Evolutionary conservation across 352 stramenopile species (phyloP), one percentile per base, ranked within the genome.

Genomic region (Elongisporangium senticosum): DNA sequence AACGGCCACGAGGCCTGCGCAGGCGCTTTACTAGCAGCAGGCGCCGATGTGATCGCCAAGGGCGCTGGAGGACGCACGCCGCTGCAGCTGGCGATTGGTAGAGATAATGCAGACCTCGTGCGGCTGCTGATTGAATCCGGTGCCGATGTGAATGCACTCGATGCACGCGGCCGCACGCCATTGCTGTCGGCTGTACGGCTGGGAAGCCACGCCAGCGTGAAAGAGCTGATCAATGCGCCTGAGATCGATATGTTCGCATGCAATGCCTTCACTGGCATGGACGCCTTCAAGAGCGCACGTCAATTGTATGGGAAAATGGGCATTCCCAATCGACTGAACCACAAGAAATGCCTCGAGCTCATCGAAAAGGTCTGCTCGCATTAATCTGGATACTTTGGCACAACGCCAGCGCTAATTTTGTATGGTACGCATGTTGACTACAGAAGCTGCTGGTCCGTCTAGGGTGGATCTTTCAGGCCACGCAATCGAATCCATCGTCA

Each of bases 11-110:
- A 17, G 33, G 33, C 33, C 33, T 43, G 33, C 33, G 33, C 33
- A 17, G 2, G 33, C 8, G 33, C 8, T 15, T 17, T 17, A 43
- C 11, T 43, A 17, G 11, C 11, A 17, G 4, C 13, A 43, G 33
- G 33, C 8, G 33, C 33, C 2, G 4, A 43, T 43, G 33, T 4
- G 11, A 10, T 17, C 33, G 33, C 33, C 33, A 43, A 43, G 33
- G 33, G 33, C 33, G 33, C 4, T 17, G 72, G 77, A 8, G 67
- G 68, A 0, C 83, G 77, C 72, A 87, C 64, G 26, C 62, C 77
- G 0, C 49, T 92, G 24, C 82, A 91, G 40, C 69, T 89, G 53
- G 82, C 79, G 0, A 74, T 89, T 19, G 79, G 79, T 15, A 77
- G 72, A 0, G 73, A 86, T 49, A 76, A 83, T 15, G 56, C 77